A percentile compares a stretch with the other conserved stretches of the same genome.
phyloP scores from a whole-genome alignment of 225 moss, liverwort and hornwort genomes.

The Pleurozium schreberi region DNA sequence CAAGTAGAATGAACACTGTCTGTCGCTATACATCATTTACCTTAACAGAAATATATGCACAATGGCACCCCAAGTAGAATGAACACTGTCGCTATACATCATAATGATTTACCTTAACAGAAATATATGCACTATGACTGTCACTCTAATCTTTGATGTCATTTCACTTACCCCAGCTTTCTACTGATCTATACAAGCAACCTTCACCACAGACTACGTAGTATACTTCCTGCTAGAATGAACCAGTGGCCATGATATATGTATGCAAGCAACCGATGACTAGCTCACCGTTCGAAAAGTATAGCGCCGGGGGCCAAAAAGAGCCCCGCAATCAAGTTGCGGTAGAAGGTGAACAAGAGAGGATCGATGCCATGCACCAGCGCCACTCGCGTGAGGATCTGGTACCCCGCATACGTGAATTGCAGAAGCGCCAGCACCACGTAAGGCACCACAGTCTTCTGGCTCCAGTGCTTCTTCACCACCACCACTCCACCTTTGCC shows the following conservation, averaged over 20 bases:
- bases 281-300: conserved; percentile 4
- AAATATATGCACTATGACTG: background rate
- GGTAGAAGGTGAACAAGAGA: conserved; percentile 1
- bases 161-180: background rate
- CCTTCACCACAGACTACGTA: too few species aligned
- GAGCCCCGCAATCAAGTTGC: background rate
- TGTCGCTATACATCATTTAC: too few species aligned
- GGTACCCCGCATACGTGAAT: background rate
- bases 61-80: background rate
- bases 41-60: background rate
- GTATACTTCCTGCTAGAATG: background rate
- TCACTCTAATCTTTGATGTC: background rate
- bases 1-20: background rate
- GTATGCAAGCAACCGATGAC: background rate
- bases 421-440: background rate
- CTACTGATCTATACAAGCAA: background rate
- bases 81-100: background rate
- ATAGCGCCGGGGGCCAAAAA: conserved; percentile 3
- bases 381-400: conserved; percentile 4
- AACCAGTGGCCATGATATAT: background rate
- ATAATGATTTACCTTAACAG: background rate
- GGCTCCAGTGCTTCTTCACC: conserved; percentile 1
- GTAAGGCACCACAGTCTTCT: background rate
- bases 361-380: conserved; percentile 10
- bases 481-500: background rate